Percentiles rank a stretch among this genome's conserved stretches.
These are phyloP conservation scores for Purshia tridentata DNA, from an alignment of 306 rosid species.

Conservation along the genomic window DNA sequence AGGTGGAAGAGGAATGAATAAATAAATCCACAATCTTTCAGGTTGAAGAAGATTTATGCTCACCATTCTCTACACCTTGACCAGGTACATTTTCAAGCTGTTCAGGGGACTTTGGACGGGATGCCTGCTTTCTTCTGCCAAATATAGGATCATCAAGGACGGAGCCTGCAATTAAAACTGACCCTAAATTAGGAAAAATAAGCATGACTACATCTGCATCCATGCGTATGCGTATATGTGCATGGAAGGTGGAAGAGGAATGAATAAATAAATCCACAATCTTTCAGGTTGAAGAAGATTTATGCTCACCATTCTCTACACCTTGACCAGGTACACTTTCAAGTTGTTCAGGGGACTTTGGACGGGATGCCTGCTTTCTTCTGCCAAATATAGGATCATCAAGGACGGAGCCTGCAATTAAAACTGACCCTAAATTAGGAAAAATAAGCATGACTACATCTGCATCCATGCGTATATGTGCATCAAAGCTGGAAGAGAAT, in stretches of 20 bases:
- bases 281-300: constrained; percentile 28
- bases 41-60: constrained; percentile 25
- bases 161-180: constrained; percentile 48
- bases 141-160: constrained; percentile 42
- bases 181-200: constrained; percentile 24
- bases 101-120: constrained; percentile 50
- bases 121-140: constrained; percentile 44
- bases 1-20: not conserved
- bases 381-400: constrained; percentile 46
- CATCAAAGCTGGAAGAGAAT: not conserved
- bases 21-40: constrained; percentile 33
- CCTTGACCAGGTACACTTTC: constrained; percentile 36
- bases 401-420: constrained; percentile 49
- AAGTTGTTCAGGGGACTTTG: constrained; percentile 47
- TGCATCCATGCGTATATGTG: not conserved
- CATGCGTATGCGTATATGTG: not conserved
- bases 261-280: constrained; percentile 32
- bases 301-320: constrained; percentile 28
- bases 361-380: constrained; percentile 45
- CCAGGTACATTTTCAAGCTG: constrained; percentile 35
- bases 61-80: constrained; percentile 35
- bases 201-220: constrained; percentile 9
- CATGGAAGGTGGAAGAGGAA: not conserved
- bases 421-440: constrained; percentile 19
- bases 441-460: constrained; percentile 23